Percentiles rank a stretch among this genome's conserved stretches.
Evolutionary conservation across 495 filamentous ascomycete species (phyloP).

Genomic region (Penicillium argentinense): DNA sequence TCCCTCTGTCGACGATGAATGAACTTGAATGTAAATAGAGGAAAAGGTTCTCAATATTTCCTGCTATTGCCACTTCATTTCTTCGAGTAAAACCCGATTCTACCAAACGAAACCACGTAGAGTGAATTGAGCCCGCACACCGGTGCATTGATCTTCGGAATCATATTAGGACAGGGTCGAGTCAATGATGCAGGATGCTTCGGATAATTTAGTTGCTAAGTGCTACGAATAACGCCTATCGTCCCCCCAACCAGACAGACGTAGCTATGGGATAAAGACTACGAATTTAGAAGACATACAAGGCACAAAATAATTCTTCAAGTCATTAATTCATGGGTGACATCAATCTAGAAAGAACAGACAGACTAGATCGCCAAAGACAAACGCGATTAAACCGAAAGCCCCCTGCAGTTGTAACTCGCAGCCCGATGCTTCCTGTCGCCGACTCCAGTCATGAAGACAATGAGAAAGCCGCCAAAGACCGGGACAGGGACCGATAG

Average conservation of each 20-base stretch:
- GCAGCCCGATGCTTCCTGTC: too few relatives aligned
- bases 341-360: slow-evolving; percentile 3
- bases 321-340: slow-evolving; percentile 9
- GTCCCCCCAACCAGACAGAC: too few relatives aligned
- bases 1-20: slow-evolving; percentile 10
- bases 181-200: too few relatives aligned
- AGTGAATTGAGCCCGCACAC: background rate
- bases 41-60: background rate
- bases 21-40: slow-evolving; percentile 29
- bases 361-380: too few relatives aligned
- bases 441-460: too few relatives aligned
- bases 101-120: background rate
- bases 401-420: too few relatives aligned
- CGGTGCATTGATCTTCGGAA: background rate
- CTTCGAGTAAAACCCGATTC: background rate
- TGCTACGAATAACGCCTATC: too few relatives aligned
- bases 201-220: too few relatives aligned
- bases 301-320: background rate
- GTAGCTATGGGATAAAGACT: background rate
- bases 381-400: too few relatives aligned
- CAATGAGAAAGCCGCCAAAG: background rate
- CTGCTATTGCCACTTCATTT: background rate
- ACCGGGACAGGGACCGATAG: background rate
- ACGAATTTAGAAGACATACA: background rate
- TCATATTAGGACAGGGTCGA: too few relatives aligned